A percentile compares a stretch with the other conserved stretches of the same genome.
phyloP scores from a whole-genome alignment of 805 yeast genomes.

The Kregervanrija pseudodelftensis region DNA sequence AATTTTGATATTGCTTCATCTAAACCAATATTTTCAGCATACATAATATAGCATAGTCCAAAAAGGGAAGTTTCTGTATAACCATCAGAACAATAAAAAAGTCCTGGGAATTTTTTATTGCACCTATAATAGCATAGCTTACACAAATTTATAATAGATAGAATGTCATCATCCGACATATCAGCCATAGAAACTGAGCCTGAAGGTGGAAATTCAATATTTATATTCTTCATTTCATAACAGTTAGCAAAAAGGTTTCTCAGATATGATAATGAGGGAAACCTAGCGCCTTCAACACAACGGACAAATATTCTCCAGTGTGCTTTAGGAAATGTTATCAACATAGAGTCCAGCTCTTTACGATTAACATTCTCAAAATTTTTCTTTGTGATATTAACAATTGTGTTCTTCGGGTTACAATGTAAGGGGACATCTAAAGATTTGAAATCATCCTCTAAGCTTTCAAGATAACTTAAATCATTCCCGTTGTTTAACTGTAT shows the following conservation, averaged over 20 bases:
- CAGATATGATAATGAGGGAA: slow-evolving; percentile 41
- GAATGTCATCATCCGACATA: slow-evolving; percentile 51
- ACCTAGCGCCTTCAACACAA: slow-evolving; percentile 52
- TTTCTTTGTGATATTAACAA: slow-evolving; percentile 33
- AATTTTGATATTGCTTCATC: slow-evolving; percentile 61
- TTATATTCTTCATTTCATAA: slow-evolving; percentile 17
- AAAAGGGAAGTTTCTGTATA: slow-evolving; percentile 86
- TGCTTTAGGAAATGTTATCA: slow-evolving; percentile 45
- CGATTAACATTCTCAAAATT: slow-evolving; percentile 20
- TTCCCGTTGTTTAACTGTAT: slow-evolving; percentile 18
- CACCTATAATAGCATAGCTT: slow-evolving; percentile 50
- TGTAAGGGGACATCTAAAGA: slow-evolving; percentile 30
- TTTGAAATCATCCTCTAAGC: not conserved
- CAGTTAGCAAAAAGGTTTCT: slow-evolving; percentile 16
- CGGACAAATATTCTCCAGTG: slow-evolving; percentile 49
- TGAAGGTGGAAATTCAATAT: slow-evolving; percentile 71
- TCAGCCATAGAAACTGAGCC: slow-evolving; percentile 79
- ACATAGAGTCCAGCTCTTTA: slow-evolving; percentile 20
- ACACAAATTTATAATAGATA: slow-evolving; percentile 61
- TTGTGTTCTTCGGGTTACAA: slow-evolving; percentile 45
- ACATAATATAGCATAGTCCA: slow-evolving; percentile 63
- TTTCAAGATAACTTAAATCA: slow-evolving; percentile 2
- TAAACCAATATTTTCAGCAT: slow-evolving; percentile 50
- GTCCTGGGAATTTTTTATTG: slow-evolving; percentile 31
- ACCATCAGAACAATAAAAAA: slow-evolving; percentile 82